Percentiles rank a stretch among this genome's conserved stretches.
Conservation (phyloP, 768 basidiomycete genomes). For the Hygrophoropsis aurantiaca region DNA sequence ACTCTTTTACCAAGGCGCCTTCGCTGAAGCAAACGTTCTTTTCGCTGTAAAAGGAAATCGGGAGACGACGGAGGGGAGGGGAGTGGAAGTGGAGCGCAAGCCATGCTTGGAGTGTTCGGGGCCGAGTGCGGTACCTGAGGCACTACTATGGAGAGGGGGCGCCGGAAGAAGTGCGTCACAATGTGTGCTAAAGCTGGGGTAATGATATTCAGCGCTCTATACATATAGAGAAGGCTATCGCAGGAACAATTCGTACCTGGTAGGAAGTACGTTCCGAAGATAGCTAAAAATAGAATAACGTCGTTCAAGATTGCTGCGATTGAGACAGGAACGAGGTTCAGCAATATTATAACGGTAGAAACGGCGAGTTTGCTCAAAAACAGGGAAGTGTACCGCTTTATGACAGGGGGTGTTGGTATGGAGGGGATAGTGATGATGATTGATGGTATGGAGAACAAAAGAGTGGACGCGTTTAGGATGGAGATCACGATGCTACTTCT, state of each 20-base stretch:
- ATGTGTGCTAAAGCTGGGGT: slow-evolving; percentile 70
- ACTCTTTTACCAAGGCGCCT: slow-evolving; percentile 69
- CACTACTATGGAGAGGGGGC: slow-evolving; percentile 81
- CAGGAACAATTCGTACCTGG: slow-evolving; percentile 43
- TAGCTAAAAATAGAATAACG: slow-evolving; percentile 47
- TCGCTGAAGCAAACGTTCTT: slow-evolving; percentile 82
- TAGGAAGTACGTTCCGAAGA: slow-evolving; percentile 59
- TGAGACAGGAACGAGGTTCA: slow-evolving; percentile 45
- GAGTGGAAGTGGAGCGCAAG: slow-evolving; percentile 16
- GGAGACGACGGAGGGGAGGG: slow-evolving; percentile 31
- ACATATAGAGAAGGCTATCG: background rate
- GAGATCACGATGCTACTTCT: slow-evolving; percentile 15
- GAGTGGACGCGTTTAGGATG: slow-evolving; percentile 47
- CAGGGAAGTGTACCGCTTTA: slow-evolving; percentile 38
- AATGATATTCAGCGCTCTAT: background rate
- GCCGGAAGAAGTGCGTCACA: slow-evolving; percentile 78
- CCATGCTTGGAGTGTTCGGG: slow-evolving; percentile 17
- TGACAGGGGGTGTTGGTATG: slow-evolving; percentile 44
- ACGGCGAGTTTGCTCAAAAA: slow-evolving; percentile 47
- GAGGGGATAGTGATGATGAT: slow-evolving; percentile 57
- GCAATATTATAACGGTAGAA: slow-evolving; percentile 38
- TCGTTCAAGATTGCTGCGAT: slow-evolving; percentile 45
- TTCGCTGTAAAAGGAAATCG: slow-evolving; percentile 80
- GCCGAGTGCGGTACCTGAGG: slow-evolving; percentile 41
- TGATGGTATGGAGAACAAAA: slow-evolving; percentile 59